phyloP scores from a whole-genome alignment of 306 rosid species.

The Dryas drummondii region DNA sequence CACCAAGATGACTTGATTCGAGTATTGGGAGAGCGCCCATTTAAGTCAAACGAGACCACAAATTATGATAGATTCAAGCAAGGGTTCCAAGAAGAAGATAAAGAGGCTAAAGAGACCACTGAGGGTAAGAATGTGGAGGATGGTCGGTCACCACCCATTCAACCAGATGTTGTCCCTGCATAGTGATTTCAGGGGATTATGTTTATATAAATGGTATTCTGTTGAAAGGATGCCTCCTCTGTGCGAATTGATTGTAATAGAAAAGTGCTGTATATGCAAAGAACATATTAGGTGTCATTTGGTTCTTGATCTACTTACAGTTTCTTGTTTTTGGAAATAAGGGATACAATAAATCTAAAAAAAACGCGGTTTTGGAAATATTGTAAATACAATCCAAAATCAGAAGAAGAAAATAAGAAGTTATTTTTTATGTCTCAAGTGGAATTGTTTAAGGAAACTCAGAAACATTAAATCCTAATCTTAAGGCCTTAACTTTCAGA shows the following conservation, averaged over 20 bases:
- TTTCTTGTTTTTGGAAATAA: not conserved
- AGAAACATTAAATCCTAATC: no score
- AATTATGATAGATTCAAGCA: conserved; percentile 37
- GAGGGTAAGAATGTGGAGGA: not conserved
- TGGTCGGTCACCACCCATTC: conserved; percentile 6
- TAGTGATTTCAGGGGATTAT: not conserved
- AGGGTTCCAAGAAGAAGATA: conserved; percentile 31
- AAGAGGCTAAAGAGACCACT: conserved; percentile 18
- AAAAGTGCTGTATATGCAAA: not conserved
- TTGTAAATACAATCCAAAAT: no score
- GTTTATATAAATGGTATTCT: not conserved
- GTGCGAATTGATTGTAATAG: not conserved
- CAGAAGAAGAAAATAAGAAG: no score
- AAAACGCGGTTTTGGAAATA: no score
- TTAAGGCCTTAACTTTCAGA: no score
- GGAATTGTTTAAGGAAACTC: no score
- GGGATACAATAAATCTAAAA: no score
- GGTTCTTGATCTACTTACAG: not conserved
- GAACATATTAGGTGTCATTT: not conserved
- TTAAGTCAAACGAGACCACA: conserved; percentile 26
- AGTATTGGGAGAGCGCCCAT: conserved; percentile 43
- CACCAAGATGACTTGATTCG: conserved; percentile 40
- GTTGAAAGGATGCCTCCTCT: not conserved
- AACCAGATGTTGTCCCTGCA: conserved; percentile 8
- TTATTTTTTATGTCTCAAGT: no score